phyloP scores from a whole-genome alignment of 2,329 filamentous ascomycete species.

The Raffaelea ambrosiae region DNA sequence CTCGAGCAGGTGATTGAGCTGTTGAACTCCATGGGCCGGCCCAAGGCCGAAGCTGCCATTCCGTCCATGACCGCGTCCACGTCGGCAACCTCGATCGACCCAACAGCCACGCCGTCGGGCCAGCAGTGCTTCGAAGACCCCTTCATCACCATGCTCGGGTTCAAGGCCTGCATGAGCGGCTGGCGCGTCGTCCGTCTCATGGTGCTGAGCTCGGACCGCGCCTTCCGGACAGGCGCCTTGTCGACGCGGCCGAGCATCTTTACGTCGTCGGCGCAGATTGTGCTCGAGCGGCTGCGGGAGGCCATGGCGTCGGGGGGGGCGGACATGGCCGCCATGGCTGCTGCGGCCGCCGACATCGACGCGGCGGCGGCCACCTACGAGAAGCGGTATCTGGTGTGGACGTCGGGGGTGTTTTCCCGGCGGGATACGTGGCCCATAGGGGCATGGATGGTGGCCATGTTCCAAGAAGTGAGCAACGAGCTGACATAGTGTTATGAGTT shows the following conservation, averaged over 20 bases:
- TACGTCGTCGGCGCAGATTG: neutral
- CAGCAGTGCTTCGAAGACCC: neutral
- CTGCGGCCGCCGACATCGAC: neutral
- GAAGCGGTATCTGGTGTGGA: neutral
- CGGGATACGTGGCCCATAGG: neutral
- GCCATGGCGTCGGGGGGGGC: neutral
- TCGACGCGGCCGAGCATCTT: neutral
- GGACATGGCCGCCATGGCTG: neutral
- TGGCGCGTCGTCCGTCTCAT: constrained; percentile 1
- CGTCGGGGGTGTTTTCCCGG: neutral
- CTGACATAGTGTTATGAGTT: neutral
- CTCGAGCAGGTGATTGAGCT: constrained; percentile 2
- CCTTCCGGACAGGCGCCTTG: neutral
- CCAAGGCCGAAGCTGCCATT: neutral
- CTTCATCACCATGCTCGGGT: neutral
- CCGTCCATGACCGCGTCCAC: neutral
- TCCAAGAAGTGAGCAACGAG: neutral
- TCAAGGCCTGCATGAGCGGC: neutral
- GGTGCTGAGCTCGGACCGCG: neutral
- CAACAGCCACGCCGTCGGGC: too few species aligned
- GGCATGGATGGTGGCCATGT: neutral
- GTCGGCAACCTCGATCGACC: neutral
- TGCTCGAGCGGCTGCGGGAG: neutral
- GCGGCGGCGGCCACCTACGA: neutral
- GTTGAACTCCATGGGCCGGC: neutral